Base-by-base conservation (phyloP, 2,329 filamentous ascomycete genomes). In the Clarireedia paspali region DNA sequence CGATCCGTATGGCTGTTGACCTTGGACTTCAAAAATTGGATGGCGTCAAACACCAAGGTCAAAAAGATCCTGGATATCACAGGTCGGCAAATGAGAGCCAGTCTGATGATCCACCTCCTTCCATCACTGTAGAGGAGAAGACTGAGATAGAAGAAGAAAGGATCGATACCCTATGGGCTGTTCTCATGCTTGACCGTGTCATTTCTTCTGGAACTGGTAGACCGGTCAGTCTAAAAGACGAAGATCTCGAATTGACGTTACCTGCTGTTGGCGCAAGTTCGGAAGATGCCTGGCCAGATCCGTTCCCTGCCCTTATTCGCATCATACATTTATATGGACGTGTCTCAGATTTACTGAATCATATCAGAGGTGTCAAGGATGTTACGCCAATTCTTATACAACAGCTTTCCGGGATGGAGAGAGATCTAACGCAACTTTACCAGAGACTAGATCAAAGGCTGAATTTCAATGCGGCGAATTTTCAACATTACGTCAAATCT, bases 161-260 rank as follows among this genome's bases (percentile, higher is more conserved):
- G 15, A 84, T 90, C 45, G 89, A 95, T 64, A 92, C 90, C 0
- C 91, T 95, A 62, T 96, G 90, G 90, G 85, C 89, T 4, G 87
- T 95, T 10, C 95, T 95, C 69, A 86, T 95, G 61, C 79, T 95
- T 1, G 90, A 96, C 65, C 80, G 90, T 20, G 86, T 92, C 59
- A 92, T 95, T 26, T 95, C 90, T 0, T 92, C 88, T 0, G 90
- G 90, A 0, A 94, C 89, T 0, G 91, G 91, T 9, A 79, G 90
- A 15, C 87, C 89, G 0, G 90, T 92, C 10, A 95, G 89, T 0
- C 77, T 95, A 30, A 83, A 87, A 49, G 89, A 95, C 66, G 86
- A 89, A 58, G 90, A 95, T 62, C 91, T 92, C 61, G 91, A 95
- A 68, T 77, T 95, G 6, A 81, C 82, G 1, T 87, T 95, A 47